Percentiles rank a stretch among this genome's conserved stretches.
phyloP scores from a whole-genome alignment of 768 basidiomycete species.

The Phaeotremella skinneri region DNA sequence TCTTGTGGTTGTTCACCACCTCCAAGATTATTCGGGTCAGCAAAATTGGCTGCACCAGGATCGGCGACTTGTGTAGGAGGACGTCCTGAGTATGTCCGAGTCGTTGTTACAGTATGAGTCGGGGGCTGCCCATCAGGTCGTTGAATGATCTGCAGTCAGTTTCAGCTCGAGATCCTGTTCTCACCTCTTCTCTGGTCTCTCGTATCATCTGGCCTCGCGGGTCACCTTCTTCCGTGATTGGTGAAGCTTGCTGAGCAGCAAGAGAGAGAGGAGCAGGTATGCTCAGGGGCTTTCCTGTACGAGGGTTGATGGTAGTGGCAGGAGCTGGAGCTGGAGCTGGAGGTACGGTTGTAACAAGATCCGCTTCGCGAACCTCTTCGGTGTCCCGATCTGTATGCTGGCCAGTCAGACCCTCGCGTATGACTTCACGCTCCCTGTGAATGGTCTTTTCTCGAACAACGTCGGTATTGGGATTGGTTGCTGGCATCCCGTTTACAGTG shows the following conservation, averaged over 20 bases:
- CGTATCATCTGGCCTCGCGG: constrained; percentile 30
- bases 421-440: constrained; percentile 39
- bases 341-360: constrained; percentile 21
- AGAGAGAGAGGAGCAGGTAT: constrained; percentile 35
- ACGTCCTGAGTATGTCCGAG: constrained; percentile 31
- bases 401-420: constrained; percentile 33
- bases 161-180: constrained; percentile 1
- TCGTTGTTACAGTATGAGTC: constrained; percentile 36
- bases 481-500: constrained; percentile 13
- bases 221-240: constrained; percentile 24
- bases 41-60: background rate
- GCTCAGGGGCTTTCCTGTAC: constrained; percentile 38
- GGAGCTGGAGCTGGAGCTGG: constrained; percentile 11
- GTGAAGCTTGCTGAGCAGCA: constrained; percentile 27
- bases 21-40: too few relatives aligned
- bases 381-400: constrained; percentile 28
- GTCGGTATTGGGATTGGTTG: constrained; percentile 25
- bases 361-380: constrained; percentile 22
- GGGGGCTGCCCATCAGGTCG: constrained; percentile 35
- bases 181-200: constrained; percentile 45
- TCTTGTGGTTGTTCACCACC: too few relatives aligned
- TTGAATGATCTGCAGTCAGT: constrained; percentile 31
- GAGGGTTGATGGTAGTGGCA: constrained; percentile 33
- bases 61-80: constrained; percentile 7
- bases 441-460: constrained; percentile 38